A percentile compares a stretch with the other conserved stretches of the same genome.
Evolutionary conservation across 192 early-diverging fungal species (phyloP).

Genomic region (Mortierella antarctica): DNA sequence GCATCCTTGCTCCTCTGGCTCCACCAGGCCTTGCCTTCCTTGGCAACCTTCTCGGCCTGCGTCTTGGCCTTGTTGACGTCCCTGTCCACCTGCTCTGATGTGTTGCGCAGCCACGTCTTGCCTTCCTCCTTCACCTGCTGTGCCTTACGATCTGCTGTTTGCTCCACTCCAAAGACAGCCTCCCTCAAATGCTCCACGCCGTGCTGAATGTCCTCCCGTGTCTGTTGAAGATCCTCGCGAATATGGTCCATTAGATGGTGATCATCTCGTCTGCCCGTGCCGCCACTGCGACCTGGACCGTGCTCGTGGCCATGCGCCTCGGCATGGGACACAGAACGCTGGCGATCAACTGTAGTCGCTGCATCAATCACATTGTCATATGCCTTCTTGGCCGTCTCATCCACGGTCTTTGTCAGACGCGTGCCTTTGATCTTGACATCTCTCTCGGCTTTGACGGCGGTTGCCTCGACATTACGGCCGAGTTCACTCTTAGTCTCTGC

Average conservation of each 20-base stretch:
- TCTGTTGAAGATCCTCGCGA: conserved; percentile 28
- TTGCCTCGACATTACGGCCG: conserved; percentile 15
- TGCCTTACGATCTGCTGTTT: not conserved
- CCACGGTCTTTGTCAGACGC: conserved; percentile 5
- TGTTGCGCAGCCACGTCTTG: conserved; percentile 8
- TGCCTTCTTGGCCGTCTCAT: conserved; percentile 36
- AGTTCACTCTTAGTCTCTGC: conserved; percentile 12
- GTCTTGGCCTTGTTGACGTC: conserved; percentile 13
- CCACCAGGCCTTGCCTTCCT: conserved; percentile 28
- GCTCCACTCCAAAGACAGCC: conserved; percentile 28
- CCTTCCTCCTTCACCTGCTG: conserved; percentile 1
- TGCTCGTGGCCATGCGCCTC: conserved; percentile 22
- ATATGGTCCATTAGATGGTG: conserved; percentile 38
- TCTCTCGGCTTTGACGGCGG: conserved; percentile 31
- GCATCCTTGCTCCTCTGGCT: not conserved
- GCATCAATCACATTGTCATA: conserved; percentile 50
- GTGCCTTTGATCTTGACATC: conserved; percentile 12
- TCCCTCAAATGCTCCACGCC: conserved; percentile 25
- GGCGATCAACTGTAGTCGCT: conserved; percentile 14
- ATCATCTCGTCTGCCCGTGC: not conserved
- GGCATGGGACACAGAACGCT: not conserved
- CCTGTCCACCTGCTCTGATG: not conserved
- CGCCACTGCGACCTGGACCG: not conserved
- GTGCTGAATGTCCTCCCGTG: conserved; percentile 23
- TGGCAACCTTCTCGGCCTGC: conserved; percentile 2